Percentiles rank a stretch among this genome's conserved stretches.
Conservation (phyloP, 768 basidiomycete species). For the Dendrothele bispora region DNA sequence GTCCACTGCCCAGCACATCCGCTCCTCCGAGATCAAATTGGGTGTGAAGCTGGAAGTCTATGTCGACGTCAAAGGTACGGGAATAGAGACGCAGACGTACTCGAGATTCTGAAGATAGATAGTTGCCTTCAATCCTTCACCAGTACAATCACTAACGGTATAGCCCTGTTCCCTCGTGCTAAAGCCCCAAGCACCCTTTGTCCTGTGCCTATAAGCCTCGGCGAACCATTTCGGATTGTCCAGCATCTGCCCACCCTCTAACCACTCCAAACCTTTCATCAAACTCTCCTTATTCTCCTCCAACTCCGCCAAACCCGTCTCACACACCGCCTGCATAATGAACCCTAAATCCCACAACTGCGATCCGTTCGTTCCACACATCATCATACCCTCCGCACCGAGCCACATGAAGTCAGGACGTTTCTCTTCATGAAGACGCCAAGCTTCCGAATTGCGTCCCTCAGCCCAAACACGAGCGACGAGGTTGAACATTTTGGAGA, state of each 20-base stretch:
- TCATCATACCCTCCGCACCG: constrained; percentile 85
- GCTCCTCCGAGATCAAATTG: constrained; percentile 69
- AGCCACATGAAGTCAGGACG: constrained; percentile 96
- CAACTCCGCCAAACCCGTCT: constrained; percentile 73
- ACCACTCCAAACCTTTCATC: constrained; percentile 67
- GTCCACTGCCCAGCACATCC: constrained; percentile 86
- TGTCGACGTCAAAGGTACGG: constrained; percentile 9
- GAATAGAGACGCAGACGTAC: constrained; percentile 41
- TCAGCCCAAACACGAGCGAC: constrained; percentile 75
- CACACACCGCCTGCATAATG: constrained; percentile 86
- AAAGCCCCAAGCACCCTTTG: constrained; percentile 62
- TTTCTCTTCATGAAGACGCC: constrained; percentile 70
- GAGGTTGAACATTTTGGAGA: constrained; percentile 95
- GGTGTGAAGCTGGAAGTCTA: constrained; percentile 62
- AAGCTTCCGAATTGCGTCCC: constrained; percentile 74
- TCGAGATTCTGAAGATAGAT: constrained; percentile 83
- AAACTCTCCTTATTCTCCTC: constrained; percentile 68
- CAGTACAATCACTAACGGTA: constrained; percentile 92
- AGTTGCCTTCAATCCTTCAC: constrained; percentile 90
- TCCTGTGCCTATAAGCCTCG: constrained; percentile 63
- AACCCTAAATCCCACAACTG: constrained; percentile 96
- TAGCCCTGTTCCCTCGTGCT: constrained; percentile 94
- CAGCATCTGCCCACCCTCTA: constrained; percentile 71
- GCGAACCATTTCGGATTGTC: constrained; percentile 66
- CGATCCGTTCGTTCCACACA: constrained; percentile 92